A percentile compares a stretch with the other conserved stretches of the same genome.
These are phyloP conservation scores for Saturnispora besseyi DNA, from an alignment of 805 yeast genomes.

Conservation along the genomic window DNA sequence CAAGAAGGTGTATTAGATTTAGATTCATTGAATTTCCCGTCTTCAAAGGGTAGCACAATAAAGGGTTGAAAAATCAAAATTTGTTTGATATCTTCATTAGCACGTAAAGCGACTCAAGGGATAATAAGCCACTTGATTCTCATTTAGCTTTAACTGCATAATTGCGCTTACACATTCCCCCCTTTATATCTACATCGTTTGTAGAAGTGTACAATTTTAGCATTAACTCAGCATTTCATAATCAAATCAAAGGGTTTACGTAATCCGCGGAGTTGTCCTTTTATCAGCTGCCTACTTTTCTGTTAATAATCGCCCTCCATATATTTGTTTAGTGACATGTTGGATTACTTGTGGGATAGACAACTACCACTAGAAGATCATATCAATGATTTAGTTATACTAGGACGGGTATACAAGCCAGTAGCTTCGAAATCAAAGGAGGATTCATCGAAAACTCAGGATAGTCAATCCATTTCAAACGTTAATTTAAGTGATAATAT, in stretches of 20 bases:
- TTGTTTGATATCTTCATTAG: background rate
- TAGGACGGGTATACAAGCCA: slow-evolving; percentile 29
- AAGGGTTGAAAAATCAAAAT: background rate
- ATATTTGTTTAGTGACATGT: slow-evolving; percentile 26
- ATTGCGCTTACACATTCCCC: background rate
- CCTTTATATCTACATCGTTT: slow-evolving; percentile 18
- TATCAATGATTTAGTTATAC: slow-evolving; percentile 29
- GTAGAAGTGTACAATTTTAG: slow-evolving; percentile 8
- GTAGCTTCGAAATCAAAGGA: background rate
- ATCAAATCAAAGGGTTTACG: background rate
- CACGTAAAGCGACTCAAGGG: background rate
- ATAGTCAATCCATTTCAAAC: background rate
- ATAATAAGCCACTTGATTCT: background rate
- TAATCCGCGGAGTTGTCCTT: background rate
- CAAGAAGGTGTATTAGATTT: slow-evolving; percentile 2
- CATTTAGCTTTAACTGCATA: background rate
- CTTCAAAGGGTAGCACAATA: slow-evolving; percentile 2
- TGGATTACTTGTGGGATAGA: slow-evolving; percentile 23
- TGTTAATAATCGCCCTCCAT: slow-evolving; percentile 16
- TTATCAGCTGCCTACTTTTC: background rate
- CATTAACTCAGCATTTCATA: slow-evolving; percentile 1
- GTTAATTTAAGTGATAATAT: background rate
- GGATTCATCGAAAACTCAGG: background rate
- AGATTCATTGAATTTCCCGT: slow-evolving; percentile 2
- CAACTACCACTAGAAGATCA: slow-evolving; percentile 31